These are phyloP conservation scores for Backusella luteola DNA, from an alignment of 192 early-diverging fungal species.

Conservation along the genomic window DNA sequence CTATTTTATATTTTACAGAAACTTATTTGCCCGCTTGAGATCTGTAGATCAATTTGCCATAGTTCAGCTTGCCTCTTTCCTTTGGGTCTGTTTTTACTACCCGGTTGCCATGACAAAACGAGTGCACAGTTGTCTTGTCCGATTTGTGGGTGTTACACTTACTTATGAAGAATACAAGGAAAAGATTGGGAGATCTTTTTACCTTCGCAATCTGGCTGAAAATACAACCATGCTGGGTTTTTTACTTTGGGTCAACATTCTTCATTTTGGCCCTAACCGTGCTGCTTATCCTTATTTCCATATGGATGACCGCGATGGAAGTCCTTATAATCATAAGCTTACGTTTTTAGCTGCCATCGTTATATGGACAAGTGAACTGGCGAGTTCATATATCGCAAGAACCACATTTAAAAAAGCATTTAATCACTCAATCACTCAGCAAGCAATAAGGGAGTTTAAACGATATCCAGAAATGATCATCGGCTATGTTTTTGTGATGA, in stretches of 20 bases:
- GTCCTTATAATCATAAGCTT: constrained; percentile 48
- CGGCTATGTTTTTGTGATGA: constrained; percentile 63
- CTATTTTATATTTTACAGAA: constrained; percentile 81
- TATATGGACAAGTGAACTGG: constrained; percentile 69
- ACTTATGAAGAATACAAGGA: constrained; percentile 67
- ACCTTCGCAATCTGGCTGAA: constrained; percentile 72
- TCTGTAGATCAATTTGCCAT: constrained; percentile 63
- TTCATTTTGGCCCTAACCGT: constrained; percentile 70
- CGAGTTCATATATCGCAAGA: constrained; percentile 60
- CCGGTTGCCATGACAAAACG: constrained; percentile 66
- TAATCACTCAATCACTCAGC: constrained; percentile 55
- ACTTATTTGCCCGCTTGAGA: constrained; percentile 70
- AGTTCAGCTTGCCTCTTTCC: constrained; percentile 65
- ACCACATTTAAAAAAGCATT: constrained; percentile 57
- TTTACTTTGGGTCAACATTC: constrained; percentile 64
- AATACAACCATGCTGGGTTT: constrained; percentile 80
- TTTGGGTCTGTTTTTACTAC: constrained; percentile 76
- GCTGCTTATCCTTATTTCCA: constrained; percentile 68
- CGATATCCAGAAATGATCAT: constrained; percentile 67
- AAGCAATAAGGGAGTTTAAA: constrained; percentile 66
- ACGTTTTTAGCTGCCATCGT: constrained; percentile 60
- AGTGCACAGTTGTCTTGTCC: constrained; percentile 50
- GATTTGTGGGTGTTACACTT: constrained; percentile 55
- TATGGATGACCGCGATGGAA: constrained; percentile 52
- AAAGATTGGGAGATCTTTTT: constrained; percentile 67